Base-by-base conservation (phyloP, 805 yeast species). In the Saccharomyces kudriavzevii region DNA sequence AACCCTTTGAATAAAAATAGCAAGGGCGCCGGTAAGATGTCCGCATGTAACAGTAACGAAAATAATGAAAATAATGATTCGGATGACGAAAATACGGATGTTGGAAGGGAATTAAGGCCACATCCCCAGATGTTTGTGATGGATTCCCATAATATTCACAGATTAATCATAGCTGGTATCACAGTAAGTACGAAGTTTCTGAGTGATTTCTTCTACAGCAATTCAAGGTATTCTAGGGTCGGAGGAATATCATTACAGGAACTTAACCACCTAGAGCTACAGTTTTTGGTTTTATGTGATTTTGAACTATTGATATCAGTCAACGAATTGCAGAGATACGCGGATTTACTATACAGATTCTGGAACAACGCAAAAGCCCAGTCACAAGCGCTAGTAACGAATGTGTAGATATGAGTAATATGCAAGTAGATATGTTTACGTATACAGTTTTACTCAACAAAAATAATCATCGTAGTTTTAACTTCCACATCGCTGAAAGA, bases 211-310 rank as follows among this genome's bases (percentile, higher is more conserved):
- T 92, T 91, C 65, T 92, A 92, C 76, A 92, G 92, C 66, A 92
- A 92, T 68, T 83, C 94, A 52, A 79, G 98, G 58, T 92, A 92
- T 69, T 97, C 97, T 10, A 88, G 91, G 68, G 94, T 92, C 47
- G 98, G 98, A 5, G 98, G 98, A 0, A 77, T 92, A 52, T 96
- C 97, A 6, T 76, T 90, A 54, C 96, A 89, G 53, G 99, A 94
- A 68, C 77, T 94, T 67, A 94, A 94, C 67, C 91, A 88, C 70
- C 75, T 94, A 60, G 99, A 94, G 70, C 74, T 94, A 48, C 97
- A 92, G 68, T 91, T 94, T 66, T 73, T 92, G 60, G 70, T 91
- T 49, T 74, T 92, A 55, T 77, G 90, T 50, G 97, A 94, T 71
- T 92, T 94, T 71, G 83, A 85, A 66, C 75, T 92, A 56, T 81